phyloP scores from a whole-genome alignment of 2,329 filamentous ascomycete species.

The Venturiaceae sp. region DNA sequence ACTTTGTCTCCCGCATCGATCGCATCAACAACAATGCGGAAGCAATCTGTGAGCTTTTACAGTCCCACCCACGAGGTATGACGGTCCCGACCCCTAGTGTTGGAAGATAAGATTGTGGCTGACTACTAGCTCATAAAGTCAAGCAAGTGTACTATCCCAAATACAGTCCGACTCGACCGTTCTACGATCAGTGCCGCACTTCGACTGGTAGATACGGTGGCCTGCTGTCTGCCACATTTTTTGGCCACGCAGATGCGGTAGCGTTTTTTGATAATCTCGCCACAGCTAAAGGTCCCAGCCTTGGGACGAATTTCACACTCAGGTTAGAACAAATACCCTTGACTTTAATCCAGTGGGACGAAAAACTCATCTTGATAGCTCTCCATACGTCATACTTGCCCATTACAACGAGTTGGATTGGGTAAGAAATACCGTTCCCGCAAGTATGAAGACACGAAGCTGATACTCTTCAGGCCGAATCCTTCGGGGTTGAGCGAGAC shows the following conservation, averaged over 20 bases:
- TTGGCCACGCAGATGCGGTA: conserved; percentile 58
- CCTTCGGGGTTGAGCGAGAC: conserved; percentile 71
- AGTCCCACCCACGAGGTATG: conserved; percentile 42
- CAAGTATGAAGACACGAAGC: not conserved
- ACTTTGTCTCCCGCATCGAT: conserved; percentile 74
- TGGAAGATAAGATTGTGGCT: not conserved
- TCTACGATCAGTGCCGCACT: conserved; percentile 72
- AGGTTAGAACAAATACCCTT: conserved; percentile 30
- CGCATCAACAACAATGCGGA: conserved; percentile 82
- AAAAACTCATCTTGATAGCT: conserved; percentile 34
- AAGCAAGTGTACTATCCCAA: conserved; percentile 84
- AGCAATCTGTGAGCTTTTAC: conserved; percentile 65
- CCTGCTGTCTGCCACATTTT: conserved; percentile 74
- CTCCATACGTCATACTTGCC: conserved; percentile 82
- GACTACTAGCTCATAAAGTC: conserved; percentile 34
- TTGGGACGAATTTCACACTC: conserved; percentile 95
- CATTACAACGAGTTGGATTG: conserved; percentile 91
- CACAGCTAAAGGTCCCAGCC: conserved; percentile 84
- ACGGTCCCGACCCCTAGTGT: not conserved
- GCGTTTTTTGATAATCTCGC: conserved; percentile 79
- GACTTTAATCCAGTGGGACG: not conserved
- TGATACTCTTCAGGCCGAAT: conserved; percentile 42
- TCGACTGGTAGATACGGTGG: conserved; percentile 79
- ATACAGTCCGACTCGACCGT: conserved; percentile 54
- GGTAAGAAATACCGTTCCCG: conserved; percentile 35